Base-by-base conservation (phyloP, 2,329 filamentous ascomycete genomes). In the Parafenestella ontariensis region DNA sequence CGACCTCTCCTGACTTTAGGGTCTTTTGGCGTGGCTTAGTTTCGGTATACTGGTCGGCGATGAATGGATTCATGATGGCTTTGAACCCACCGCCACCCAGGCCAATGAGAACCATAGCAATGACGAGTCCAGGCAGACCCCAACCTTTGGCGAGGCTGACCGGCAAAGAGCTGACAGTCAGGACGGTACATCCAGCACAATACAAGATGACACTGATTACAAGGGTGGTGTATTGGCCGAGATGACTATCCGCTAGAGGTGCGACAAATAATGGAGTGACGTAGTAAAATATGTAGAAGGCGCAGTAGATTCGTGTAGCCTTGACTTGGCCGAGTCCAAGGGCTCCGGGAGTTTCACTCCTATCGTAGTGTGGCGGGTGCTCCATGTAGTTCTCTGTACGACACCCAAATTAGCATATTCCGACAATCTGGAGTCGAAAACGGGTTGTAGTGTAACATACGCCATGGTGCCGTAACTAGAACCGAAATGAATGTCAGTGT, bases 201-300 rank as follows among this genome's bases (percentile, higher is more conserved):
- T 71, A 73, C 5, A 73, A 64, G 48, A 59, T 56, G 18, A 75
- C 61, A 43, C 70, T 69, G 37, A 74, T 55, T 29, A 71, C 53
- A 24, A 78, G 64, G 3, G 74, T 76, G 11, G 61, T 71, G 49
- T 75, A 78, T 31, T 77, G 69, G 13, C 77, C 77, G 11, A 79
- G 59, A 46, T 64, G 73, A n/a, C 64, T 69, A 54, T 79, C 78
- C 5, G 76, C 71, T 6, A 79, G 1, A 34, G 76, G 58, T 4
- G 76, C 76, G 31, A 76, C 70, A 4, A 68, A 37, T 4, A 77
- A 52, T 0, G 77, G 75, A 2, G 69, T 66, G 1, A 76, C 57
- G 54, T 79, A 83, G 15, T 75, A 74, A 60, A 81, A 82, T 64
- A 84, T 82, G 61, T 82, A 82, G 65, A 87, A 86, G 57, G 82